Evolutionary conservation across 2,329 filamentous ascomycete species (phyloP), one percentile per base, ranked within the genome.

Genomic region (Sclerotinia glacialis): DNA sequence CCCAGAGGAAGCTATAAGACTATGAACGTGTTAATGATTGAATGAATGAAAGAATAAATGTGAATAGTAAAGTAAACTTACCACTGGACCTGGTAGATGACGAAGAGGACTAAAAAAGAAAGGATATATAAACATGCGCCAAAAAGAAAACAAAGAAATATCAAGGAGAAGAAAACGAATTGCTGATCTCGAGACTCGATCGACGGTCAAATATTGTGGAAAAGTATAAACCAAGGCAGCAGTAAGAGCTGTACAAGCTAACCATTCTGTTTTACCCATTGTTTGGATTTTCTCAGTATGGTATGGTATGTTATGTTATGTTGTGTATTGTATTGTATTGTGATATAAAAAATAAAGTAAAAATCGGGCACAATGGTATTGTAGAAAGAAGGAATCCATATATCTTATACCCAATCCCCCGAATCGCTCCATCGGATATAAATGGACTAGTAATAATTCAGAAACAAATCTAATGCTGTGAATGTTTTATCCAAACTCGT

Each of bases 31-130:
- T 47, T 18, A 59, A 47, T 23, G 12, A 26, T 9, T 31, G 28
- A 40, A 18, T 14, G 28, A 54, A 65, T 40, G 3, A 12, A 1
- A 3, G 12, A 40, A 28, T 11, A 5, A 3, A 37, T 23, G 5
- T 12, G 34, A 23, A 21, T 1, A 47, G 8, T n/a, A 44, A n/a
- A 14, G 12, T n/a, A 42, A 14, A 50, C 67, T 60, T 53, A 70
- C 68, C 50, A 55, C 52, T 42, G 68, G 64, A 42, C 55, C 50
- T 12, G 67, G 60, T 28, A 69, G 23, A 28, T 69, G 28, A n/a
- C 68, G 64, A 16, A 69, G 60, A 59, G 68, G 68, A 64, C 68
- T 70, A 47, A 70, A 65, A 18, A 67, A 69, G 12, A 53, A 53
- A 5, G 68, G 67, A 52, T 69, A 67, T n/a, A 70, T 28, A 23